Percentiles rank a stretch among this genome's conserved stretches.
Evolutionary conservation across 2,329 filamentous ascomycete species (phyloP).

Genomic region (Rhinocladiella mackenziei): DNA sequence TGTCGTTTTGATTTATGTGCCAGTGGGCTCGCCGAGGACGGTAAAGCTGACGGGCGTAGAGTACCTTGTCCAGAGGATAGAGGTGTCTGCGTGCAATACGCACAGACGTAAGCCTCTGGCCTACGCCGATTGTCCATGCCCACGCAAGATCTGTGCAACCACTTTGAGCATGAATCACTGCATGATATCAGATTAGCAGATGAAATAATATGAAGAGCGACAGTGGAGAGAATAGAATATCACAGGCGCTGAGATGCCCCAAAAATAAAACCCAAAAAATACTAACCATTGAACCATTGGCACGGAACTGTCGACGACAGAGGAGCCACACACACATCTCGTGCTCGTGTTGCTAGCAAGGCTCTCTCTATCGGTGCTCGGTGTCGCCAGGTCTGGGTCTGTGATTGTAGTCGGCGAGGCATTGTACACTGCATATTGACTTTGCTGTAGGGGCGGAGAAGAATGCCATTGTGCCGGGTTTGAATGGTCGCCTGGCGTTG

Average conservation of each 20-base stretch:
- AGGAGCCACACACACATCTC: slow-evolving; percentile 55
- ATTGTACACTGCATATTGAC: slow-evolving; percentile 39
- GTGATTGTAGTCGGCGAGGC: slow-evolving; percentile 50
- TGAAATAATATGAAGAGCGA: too few species aligned
- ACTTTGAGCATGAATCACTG: slow-evolving; percentile 60
- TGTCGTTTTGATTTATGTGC: slow-evolving; percentile 27
- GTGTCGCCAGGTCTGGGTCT: slow-evolving; percentile 49
- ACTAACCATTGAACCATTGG: slow-evolving; percentile 61
- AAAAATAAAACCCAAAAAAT: too few species aligned
- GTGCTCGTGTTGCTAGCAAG: slow-evolving; percentile 50
- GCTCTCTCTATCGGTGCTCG: slow-evolving; percentile 51
- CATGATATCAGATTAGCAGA: slow-evolving; percentile 4
- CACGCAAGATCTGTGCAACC: slow-evolving; percentile 57
- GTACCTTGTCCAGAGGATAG: slow-evolving; percentile 34
- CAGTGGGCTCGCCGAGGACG: slow-evolving; percentile 25
- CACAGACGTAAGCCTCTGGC: slow-evolving; percentile 48
- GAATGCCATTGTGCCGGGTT: slow-evolving; percentile 38
- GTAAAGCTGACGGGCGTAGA: slow-evolving; percentile 19
- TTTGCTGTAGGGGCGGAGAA: slow-evolving; percentile 42
- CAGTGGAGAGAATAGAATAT: too few species aligned
- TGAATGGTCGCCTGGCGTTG: slow-evolving; percentile 27
- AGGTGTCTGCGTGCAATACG: slow-evolving; percentile 47
- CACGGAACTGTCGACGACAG: slow-evolving; percentile 49
- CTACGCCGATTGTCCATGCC: slow-evolving; percentile 49
- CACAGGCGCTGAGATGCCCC: too few species aligned